These are phyloP conservation scores for Nemania sp. DNA, from an alignment of 2,329 filamentous ascomycete genomes.

Conservation along the genomic window DNA sequence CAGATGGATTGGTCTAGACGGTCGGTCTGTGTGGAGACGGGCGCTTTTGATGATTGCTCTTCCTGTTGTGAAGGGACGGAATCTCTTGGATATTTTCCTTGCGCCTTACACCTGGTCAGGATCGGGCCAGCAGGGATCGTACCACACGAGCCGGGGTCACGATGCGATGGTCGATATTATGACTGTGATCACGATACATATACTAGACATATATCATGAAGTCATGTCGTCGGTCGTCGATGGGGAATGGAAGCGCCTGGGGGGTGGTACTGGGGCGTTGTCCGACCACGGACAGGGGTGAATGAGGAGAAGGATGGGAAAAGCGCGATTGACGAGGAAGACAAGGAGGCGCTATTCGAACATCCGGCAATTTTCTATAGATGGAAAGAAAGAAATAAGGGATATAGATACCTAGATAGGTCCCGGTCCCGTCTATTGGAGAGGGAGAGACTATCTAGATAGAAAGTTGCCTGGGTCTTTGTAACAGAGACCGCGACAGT, in stretches of 20 bases:
- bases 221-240: constrained; percentile 1
- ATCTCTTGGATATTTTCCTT: neutral
- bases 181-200: too few species aligned
- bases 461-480: too few species aligned
- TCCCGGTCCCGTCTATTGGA: too few species aligned
- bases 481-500: too few species aligned
- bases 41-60: too few species aligned
- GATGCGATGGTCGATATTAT: neutral
- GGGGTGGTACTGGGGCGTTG: neutral
- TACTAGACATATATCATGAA: neutral
- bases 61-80: neutral
- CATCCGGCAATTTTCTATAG: neutral
- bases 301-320: constrained; percentile 1
- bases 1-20: neutral
- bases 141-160: neutral
- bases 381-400: neutral
- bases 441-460: too few species aligned
- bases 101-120: neutral
- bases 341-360: neutral
- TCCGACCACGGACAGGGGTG: neutral
- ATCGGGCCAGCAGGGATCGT: neutral
- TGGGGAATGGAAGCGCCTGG: neutral
- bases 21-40: neutral
- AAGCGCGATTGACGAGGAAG: too few species aligned
- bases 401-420: too few species aligned